phyloP scores from a whole-genome alignment of 2,329 filamentous ascomycete species.

The Neopestalotiopsis sp. region DNA sequence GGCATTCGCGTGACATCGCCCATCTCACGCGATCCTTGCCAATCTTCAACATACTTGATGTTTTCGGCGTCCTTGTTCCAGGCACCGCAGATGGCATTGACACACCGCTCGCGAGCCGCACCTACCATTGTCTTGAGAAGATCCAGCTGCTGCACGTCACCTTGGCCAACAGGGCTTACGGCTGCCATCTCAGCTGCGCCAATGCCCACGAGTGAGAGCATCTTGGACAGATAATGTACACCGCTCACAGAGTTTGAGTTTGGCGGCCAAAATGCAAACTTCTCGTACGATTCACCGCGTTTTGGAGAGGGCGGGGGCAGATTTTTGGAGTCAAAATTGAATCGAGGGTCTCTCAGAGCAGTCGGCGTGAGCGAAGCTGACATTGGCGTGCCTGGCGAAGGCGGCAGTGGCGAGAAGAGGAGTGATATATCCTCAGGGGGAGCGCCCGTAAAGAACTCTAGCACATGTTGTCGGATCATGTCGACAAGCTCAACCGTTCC shows the following conservation, averaged over 20 bases:
- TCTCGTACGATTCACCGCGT: conserved; percentile 86
- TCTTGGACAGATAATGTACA: conserved; percentile 86
- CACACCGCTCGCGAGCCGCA: conserved; percentile 80
- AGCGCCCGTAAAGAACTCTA: conserved; percentile 82
- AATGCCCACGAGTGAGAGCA: conserved; percentile 82
- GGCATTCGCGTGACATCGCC: conserved; percentile 93
- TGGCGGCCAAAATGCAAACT: conserved; percentile 95
- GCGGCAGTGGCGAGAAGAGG: conserved; percentile 80
- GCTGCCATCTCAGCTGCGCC: conserved; percentile 86
- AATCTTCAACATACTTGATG: conserved; percentile 91
- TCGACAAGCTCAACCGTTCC: conserved; percentile 83
- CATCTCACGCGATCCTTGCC: conserved; percentile 81
- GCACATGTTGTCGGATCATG: conserved; percentile 79
- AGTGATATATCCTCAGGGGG: conserved; percentile 91
- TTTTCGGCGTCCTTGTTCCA: conserved; percentile 96
- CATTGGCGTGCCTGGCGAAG: conserved; percentile 70
- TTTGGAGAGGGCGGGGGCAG: conserved; percentile 78
- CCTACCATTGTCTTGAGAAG: conserved; percentile 77
- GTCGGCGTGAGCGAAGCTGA: conserved; percentile 59
- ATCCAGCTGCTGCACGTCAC: conserved; percentile 66
- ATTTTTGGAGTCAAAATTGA: conserved; percentile 80
- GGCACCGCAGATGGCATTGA: conserved; percentile 82
- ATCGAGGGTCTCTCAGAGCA: conserved; percentile 71
- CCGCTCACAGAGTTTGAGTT: conserved; percentile 90
- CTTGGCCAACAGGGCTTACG: conserved; percentile 66